Base-by-base conservation (phyloP, 2,329 filamentous ascomycete genomes). In the Trichoderma sp. region DNA sequence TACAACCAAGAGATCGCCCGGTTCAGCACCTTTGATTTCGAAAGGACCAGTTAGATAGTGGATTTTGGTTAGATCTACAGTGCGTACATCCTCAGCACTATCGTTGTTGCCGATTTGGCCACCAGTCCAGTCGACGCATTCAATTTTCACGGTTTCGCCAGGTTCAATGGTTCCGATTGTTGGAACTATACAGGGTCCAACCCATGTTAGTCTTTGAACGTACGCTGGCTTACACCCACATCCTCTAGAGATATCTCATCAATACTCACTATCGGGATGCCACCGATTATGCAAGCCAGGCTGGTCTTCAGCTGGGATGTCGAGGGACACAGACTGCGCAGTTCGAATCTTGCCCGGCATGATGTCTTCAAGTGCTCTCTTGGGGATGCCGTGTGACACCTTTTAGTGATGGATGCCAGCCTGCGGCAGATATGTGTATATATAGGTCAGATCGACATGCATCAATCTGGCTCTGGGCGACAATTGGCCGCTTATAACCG, bases 21-120 rank as follows among this genome's bases (percentile, higher is more conserved):
- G 93, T 78, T 94, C 88, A 0, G 93, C 93, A 1, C 88, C 90
- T 76, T 94, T 91, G 68, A 97, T 86, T 66, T 97, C 91, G 72
- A 97, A 97, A 0, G 94, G 94, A 0, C 94, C 94, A 0, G 91
- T 94, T 5, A 97, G 86, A 77, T 97, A 97, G 79, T 97, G 94
- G 58, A 96, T 87, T 68, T 87, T 86, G 26, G 92, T 96, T 3
- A 97, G 83, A 76, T 97, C 94, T 63, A 96, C 91, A 72, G 96
- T 90, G 70, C 89, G 89, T 69, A 97, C 82, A 76, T 97, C 94
- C 75, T 97, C 91, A n/a, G 94, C 94, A 37, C 86, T 91, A 78
- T 97, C 94, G 72, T 95, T 91, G 80, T 97, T 97, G 67, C 87
- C 86, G 75, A 97, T 97, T 75, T 97, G 94, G 2, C 94, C 94